Evolutionary conservation across 1,284 basidiomycete genomes (phyloP), one percentile per base, ranked within the genome.

Genomic region (Coniferiporia weirii): DNA sequence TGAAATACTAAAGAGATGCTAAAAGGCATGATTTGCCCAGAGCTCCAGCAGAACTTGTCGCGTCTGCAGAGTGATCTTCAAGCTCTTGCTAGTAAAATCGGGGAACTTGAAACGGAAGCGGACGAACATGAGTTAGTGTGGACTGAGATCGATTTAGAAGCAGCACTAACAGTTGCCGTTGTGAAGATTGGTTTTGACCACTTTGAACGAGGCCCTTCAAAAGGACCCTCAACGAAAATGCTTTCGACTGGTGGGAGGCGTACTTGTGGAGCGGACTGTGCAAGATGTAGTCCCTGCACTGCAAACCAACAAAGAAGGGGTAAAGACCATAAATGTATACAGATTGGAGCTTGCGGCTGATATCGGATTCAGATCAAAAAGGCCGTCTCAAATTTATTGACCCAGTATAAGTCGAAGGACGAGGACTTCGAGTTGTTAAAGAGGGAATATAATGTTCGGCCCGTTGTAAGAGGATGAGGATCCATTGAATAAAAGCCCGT

Each of bases 231-330:
- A 87, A 69, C 86, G 97, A 62, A 95, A 93, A 75, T 99, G 97
- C 74, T 99, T 98, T 75, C 87, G 97, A 52, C 80, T 99, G 65
- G 91, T 99, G 62, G 97, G 97, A 10, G 97, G 96, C 34, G 89
- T 98, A 1, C 82, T 99, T 8, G 95, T 98, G 27, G 95, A 99
- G 72, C 83, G 95, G 51, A 98, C 94, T 0, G 97, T 99, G 49
- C 88, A 91, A 70, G 97, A 99, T 67, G 94, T 99, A 36, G 86
- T 94, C 36, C 96, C 96, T 45, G 87, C 91, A 20, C 74, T 98
- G 46, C 83, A 92, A 71, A 92, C 87, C 13, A 96, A 95, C 69
- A 81, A 84, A 56, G 83, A 91, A 66, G 92, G 93, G 62, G 92
- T 94, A 67, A 64, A 73, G 8, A 32, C 45, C 34, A 38, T 43